Evolutionary conservation across 805 yeast genomes (phyloP), one percentile per base, ranked within the genome.

Genomic region (Kazachstania africana): DNA sequence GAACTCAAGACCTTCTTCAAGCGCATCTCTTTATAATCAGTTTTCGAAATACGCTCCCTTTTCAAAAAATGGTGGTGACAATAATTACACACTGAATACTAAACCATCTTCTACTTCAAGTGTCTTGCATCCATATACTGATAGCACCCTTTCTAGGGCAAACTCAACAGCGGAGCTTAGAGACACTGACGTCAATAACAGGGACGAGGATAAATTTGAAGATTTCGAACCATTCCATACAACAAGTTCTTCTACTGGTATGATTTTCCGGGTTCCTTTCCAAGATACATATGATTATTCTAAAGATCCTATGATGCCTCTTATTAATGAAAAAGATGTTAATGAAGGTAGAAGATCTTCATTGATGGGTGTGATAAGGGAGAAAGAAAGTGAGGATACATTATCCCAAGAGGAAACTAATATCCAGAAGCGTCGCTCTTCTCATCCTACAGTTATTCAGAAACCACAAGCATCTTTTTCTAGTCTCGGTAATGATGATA

Each of bases 221-320:
- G 25, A 23, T 23, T 10, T 13, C 6, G 18, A 25, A 14, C 24
- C 14, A 13, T n/a, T 14, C 4, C 10, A 10, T 15, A 43, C 48
- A 8, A 52, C 59, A 5, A 50, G 55, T 27, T 50, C 56, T 0
- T 44, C 50, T 4, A 48, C 47, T 24, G 61, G 61, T 12, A 48
- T 56, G 57, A 47, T 54, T 18, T 79, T 79, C 48, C 63, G 91
- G 45, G 60, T 73, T 12, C 88, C 88, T 0, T 79, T 78, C 47
- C 83, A 76, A 47, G 81, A 76, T 19, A 32, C 26, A 19, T 8
- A 8, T 19, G 10, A 8, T 8, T 8, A 8, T 8, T 8, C 22
- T 19, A 19, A 19, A 8, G 9, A 25, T 25, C 15, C 27, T 25
- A 12, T 13, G 6, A 10, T 8, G 9, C 8, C 22, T 8, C 10